These are phyloP conservation scores for Lagenidium giganteum DNA, from an alignment of 352 stramenopile species.

Conservation along the genomic window DNA sequence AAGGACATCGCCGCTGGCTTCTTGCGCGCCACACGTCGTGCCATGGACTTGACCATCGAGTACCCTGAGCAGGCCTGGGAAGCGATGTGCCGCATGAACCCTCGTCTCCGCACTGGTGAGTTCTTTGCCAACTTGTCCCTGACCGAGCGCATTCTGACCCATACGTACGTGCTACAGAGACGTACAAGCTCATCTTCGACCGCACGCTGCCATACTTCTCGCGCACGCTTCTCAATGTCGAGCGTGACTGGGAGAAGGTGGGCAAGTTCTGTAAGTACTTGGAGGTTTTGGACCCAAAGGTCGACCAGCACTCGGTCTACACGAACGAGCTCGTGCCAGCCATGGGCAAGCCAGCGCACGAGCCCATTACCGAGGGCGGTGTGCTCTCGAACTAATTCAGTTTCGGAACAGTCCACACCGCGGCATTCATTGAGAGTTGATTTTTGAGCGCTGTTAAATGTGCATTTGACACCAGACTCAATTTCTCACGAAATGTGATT, in stretches of 20 bases:
- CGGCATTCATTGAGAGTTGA: too few relatives aligned
- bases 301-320: constrained; percentile 52
- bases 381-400: constrained; percentile 32
- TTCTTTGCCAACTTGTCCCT: too few relatives aligned
- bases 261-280: constrained; percentile 54
- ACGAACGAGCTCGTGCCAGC: constrained; percentile 42
- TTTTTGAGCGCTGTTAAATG: too few relatives aligned
- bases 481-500: too few relatives aligned
- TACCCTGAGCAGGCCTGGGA: constrained; percentile 43
- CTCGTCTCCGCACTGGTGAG: constrained; percentile 33
- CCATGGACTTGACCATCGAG: constrained; percentile 47
- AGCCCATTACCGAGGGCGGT: constrained; percentile 32
- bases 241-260: constrained; percentile 49
- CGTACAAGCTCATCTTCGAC: constrained; percentile 48
- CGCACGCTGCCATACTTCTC: constrained; percentile 47
- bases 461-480: too few relatives aligned
- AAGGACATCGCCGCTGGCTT: constrained; percentile 36
- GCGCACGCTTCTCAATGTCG: constrained; percentile 39
- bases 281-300: constrained; percentile 31
- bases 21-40: constrained; percentile 33
- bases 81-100: constrained; percentile 48
- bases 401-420: too few relatives aligned
- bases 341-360: constrained; percentile 37
- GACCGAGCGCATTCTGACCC: too few relatives aligned
- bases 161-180: constrained; percentile 19